A percentile compares a stretch with the other conserved stretches of the same genome.
phyloP scores from a whole-genome alignment of 192 early-diverging fungal species.

The Coemansia sp. region DNA sequence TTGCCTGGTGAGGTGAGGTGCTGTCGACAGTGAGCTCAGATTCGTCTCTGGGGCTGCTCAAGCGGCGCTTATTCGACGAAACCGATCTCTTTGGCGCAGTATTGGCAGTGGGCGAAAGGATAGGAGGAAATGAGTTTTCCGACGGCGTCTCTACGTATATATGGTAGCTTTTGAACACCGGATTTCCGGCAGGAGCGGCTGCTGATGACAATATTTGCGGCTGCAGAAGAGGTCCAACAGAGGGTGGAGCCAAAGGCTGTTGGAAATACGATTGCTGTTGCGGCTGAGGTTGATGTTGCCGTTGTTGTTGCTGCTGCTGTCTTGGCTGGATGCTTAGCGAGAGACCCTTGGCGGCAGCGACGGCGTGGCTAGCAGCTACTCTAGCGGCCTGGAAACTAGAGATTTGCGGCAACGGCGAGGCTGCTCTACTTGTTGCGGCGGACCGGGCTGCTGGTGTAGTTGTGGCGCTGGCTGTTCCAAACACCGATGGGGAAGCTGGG shows the following conservation, averaged over 20 bases:
- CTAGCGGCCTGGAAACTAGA: constrained; percentile 43
- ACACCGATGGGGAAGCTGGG: constrained; percentile 16
- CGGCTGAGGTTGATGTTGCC: background rate
- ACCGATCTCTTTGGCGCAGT: constrained; percentile 11
- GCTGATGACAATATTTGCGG: background rate
- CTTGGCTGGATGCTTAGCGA: constrained; percentile 16
- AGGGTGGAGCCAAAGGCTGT: background rate
- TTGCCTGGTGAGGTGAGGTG: constrained; percentile 20
- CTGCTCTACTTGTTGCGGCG: constrained; percentile 29
- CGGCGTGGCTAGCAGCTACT: constrained; percentile 24
- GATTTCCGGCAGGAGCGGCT: constrained; percentile 4
- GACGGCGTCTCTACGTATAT: constrained; percentile 48
- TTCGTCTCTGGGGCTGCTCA: constrained; percentile 37
- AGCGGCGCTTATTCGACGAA: constrained; percentile 40
- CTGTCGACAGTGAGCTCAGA: background rate
- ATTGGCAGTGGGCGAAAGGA: constrained; percentile 17
- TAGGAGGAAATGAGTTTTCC: constrained; percentile 35
- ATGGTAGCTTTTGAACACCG: constrained; percentile 39
- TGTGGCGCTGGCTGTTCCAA: constrained; percentile 11
- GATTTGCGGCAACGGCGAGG: constrained; percentile 25
- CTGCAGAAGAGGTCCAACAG: background rate
- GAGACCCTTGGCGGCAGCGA: constrained; percentile 33
- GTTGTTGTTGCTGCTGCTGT: constrained; percentile 4
- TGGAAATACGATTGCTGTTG: background rate
- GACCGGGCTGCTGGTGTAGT: constrained; percentile 9